A percentile compares a stretch with the other conserved stretches of the same genome.
Evolutionary conservation across 2,329 filamentous ascomycete genomes (phyloP).

Genomic region (Fusarium avenaceum): DNA sequence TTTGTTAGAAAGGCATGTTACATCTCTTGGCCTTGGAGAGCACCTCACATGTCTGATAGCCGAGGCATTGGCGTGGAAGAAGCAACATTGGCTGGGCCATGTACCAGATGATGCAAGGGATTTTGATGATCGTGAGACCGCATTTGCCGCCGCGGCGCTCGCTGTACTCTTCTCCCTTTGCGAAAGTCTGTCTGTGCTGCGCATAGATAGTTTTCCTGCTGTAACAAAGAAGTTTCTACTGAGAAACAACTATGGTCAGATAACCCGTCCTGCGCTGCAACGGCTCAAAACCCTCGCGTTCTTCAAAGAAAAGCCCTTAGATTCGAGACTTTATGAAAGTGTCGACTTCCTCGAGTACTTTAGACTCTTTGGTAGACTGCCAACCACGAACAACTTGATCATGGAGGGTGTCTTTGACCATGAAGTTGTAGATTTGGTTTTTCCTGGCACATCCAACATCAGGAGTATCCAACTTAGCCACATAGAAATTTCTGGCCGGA

Average conservation of each 20-base stretch:
- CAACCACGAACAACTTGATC: background rate
- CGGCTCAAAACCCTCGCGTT: background rate
- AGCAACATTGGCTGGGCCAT: background rate
- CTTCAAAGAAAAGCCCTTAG: background rate
- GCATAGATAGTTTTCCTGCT: background rate
- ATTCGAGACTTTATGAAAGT: background rate
- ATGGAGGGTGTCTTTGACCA: constrained; percentile 11
- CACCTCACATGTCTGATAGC: background rate
- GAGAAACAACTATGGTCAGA: constrained; percentile 16
- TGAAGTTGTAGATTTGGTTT: background rate
- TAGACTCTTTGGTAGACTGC: constrained; percentile 8
- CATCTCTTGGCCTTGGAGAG: constrained; percentile 3
- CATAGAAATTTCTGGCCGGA: background rate
- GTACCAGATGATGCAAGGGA: background rate
- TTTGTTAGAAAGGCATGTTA: constrained; percentile 11
- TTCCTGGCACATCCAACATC: background rate
- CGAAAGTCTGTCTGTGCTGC: constrained; percentile 1
- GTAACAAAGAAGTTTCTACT: constrained; percentile 7
- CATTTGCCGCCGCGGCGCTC: background rate
- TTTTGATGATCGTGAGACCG: background rate
- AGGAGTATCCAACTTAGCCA: background rate
- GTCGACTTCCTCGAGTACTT: constrained; percentile 7
- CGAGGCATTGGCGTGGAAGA: constrained; percentile 11
- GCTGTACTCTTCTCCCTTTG: constrained; percentile 26
- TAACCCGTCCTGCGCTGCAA: background rate